Percentiles rank a stretch among this genome's conserved stretches.
Conservation (phyloP, 768 basidiomycete genomes). For the Mycena pura region DNA sequence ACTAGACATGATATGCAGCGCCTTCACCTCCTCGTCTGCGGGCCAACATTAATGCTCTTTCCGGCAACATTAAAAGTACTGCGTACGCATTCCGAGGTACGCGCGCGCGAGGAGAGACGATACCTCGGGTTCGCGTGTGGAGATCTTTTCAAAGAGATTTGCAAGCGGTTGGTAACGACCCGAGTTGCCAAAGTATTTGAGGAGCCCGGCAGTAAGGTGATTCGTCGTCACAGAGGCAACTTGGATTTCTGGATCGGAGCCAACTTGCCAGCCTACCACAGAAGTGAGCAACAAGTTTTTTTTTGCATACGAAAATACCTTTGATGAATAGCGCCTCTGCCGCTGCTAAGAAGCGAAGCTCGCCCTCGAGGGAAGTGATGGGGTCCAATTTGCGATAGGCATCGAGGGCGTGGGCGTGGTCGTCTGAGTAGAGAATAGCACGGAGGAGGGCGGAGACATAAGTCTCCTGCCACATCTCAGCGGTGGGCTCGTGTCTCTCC, state of each 20-base stretch:
- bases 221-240: constrained; percentile 97
- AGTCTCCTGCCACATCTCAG: constrained; percentile 96
- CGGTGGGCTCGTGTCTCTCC: constrained; percentile 91
- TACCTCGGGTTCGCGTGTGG: constrained; percentile 88
- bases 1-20: constrained; percentile 88
- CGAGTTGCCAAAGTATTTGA: constrained; percentile 97
- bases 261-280: constrained; percentile 93
- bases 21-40: constrained; percentile 97
- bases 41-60: neutral
- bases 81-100: constrained; percentile 97
- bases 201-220: constrained; percentile 90
- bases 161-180: constrained; percentile 87
- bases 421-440: constrained; percentile 94
- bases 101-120: constrained; percentile 84
- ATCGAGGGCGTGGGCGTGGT: constrained; percentile 88
- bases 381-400: constrained; percentile 97
- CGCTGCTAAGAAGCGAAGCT: constrained; percentile 88
- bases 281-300: neutral
- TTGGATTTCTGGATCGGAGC: constrained; percentile 98
- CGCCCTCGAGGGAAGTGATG: constrained; percentile 87
- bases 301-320: constrained; percentile 49
- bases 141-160: constrained; percentile 92
- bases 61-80: neutral
- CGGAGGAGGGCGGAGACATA: constrained; percentile 93
- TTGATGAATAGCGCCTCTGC: constrained; percentile 90